Base-by-base conservation (phyloP, 345 rosid species). In the Eucalyptus paniculata region DNA sequence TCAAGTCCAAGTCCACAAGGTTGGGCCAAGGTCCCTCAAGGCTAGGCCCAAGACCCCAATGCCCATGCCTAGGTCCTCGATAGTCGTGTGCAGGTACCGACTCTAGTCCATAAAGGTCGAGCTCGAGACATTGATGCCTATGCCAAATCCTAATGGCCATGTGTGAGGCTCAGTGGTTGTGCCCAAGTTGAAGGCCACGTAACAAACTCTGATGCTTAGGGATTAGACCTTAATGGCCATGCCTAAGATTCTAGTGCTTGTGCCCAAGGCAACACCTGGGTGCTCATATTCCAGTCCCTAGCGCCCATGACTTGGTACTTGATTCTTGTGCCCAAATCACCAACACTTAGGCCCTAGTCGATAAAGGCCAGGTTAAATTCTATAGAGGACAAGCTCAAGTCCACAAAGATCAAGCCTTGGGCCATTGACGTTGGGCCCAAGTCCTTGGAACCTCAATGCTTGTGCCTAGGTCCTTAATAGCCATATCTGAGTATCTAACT, bases 41-140 rank as follows among this genome's bases (percentile, higher is more conserved):
- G 72, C 9, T 62, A 62, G 37, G 37, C 34, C 9, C 37, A 62
- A 30, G 19, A 62, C 9, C 37, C 9, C 2, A 13, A 0, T 62
- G 19, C 34, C 17, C 72, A 62, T 62, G 72, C 17, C 9, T 14
- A 30, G 72, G 72, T 30, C 72, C 9, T 28, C 14, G 0, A 30
- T 14, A 30, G 34, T n/a, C 2, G 3, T 62, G 37, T 15, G 34
- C 4, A 0, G 2, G 37, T 30, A 62, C 9, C 5, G 0, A 62
- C 34, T 62, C 19, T 3, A 0, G 72, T 30, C 72, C 5, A 62
- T 62, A 62, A 15, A 62, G 69, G 69, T 30, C 17, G 0, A 6
- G 37, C 72, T 8, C 3, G 2, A 65, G 37, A 65, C 19, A 7
- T 2, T n/a, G 9, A 30, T 65, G 18, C 37, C 67, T 6, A 26